A percentile compares a stretch with the other conserved stretches of the same genome.
These are phyloP conservation scores for Penicillium egyptiacum DNA, from an alignment of 495 filamentous ascomycete genomes.

Conservation along the genomic window DNA sequence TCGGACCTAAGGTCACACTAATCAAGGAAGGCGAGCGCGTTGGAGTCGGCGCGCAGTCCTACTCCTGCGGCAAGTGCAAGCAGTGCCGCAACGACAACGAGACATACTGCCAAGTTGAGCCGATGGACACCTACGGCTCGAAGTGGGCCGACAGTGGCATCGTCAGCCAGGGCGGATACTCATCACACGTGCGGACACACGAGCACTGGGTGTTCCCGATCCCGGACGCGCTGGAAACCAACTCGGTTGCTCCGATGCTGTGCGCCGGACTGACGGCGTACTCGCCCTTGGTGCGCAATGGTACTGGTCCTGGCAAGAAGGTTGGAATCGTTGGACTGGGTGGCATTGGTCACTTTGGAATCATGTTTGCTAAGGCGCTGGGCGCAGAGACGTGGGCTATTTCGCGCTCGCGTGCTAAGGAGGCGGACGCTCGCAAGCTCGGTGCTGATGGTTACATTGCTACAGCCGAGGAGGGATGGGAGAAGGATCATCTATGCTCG, in stretches of 20 bases:
- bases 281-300: slow-evolving; percentile 72
- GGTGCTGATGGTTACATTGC: slow-evolving; percentile 75
- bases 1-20: slow-evolving; percentile 64
- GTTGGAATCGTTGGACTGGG: slow-evolving; percentile 77
- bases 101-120: slow-evolving; percentile 70
- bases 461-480: slow-evolving; percentile 67
- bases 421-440: slow-evolving; percentile 64
- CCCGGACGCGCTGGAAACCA: slow-evolving; percentile 66
- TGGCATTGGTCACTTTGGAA: slow-evolving; percentile 72
- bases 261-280: slow-evolving; percentile 85
- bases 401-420: slow-evolving; percentile 65
- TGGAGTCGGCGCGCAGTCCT: slow-evolving; percentile 76
- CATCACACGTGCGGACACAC: slow-evolving; percentile 70
- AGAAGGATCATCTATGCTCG: slow-evolving; percentile 47
- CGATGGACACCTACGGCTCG: slow-evolving; percentile 63
- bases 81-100: slow-evolving; percentile 72
- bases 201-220: slow-evolving; percentile 77
- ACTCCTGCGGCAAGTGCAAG: slow-evolving; percentile 68
- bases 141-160: slow-evolving; percentile 63
- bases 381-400: slow-evolving; percentile 72
- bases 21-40: slow-evolving; percentile 76
- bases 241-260: slow-evolving; percentile 79
- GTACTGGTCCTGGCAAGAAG: slow-evolving; percentile 75
- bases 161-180: slow-evolving; percentile 64
- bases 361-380: slow-evolving; percentile 69